Evolutionary conservation across 257 asterid genomes (phyloP).

Genomic region (Primulina huaijiensis): DNA sequence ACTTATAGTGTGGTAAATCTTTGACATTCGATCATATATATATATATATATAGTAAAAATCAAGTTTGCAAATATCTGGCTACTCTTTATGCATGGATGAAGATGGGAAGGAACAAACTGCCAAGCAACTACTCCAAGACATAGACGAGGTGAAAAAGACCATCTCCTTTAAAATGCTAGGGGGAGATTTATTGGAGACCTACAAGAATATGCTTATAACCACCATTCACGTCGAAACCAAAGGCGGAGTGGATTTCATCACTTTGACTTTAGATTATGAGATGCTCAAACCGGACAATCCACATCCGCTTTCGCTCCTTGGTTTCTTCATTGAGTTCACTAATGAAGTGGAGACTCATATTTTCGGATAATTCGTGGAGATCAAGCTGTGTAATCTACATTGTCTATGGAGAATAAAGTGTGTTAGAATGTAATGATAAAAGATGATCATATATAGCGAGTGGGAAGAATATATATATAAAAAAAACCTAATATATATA

Average conservation of each 20-base stretch:
- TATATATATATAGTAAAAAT: too few species aligned
- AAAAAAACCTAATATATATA: too few species aligned
- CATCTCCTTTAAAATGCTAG: not conserved
- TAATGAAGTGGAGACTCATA: not conserved
- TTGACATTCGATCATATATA: too few species aligned
- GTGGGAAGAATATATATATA: too few species aligned
- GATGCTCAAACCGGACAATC: not conserved
- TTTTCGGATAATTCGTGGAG: not conserved
- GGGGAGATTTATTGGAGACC: slow-evolving; percentile 5
- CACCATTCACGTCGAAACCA: not conserved
- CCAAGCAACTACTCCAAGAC: not conserved
- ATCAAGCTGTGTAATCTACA: too few species aligned
- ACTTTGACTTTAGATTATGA: slow-evolving; percentile 20
- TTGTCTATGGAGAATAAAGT: too few species aligned
- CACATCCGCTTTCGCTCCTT: slow-evolving; percentile 2
- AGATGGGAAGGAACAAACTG: slow-evolving; percentile 13
- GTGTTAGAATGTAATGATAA: not conserved
- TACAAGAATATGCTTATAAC: slow-evolving; percentile 6
- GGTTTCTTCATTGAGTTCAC: slow-evolving; percentile 3
- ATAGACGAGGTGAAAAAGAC: slow-evolving; percentile 10
- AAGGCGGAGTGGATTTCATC: not conserved
- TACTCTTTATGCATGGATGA: too few species aligned
- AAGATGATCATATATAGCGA: too few species aligned
- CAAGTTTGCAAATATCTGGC: too few species aligned
- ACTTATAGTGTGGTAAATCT: too few species aligned